These are phyloP conservation scores for Lactifluus subvellereus DNA, from an alignment of 768 basidiomycete species.

Conservation along the genomic window DNA sequence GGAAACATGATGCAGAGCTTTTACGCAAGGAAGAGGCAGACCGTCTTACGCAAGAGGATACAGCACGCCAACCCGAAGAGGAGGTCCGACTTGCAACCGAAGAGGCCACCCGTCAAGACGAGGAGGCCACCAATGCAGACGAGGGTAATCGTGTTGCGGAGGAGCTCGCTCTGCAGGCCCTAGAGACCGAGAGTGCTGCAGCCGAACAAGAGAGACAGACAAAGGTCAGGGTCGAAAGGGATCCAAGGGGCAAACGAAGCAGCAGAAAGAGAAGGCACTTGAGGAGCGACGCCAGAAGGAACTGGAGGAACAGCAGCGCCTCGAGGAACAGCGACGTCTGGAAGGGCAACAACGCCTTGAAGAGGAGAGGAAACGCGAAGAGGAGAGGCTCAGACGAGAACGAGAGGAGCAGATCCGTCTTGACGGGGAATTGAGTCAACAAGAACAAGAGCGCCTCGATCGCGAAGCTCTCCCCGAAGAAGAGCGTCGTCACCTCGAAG, in stretches of 20 bases:
- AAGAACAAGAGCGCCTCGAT: no score
- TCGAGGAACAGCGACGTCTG: conserved; percentile 28
- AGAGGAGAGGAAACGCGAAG: conserved; percentile 25
- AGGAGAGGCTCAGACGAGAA: not conserved
- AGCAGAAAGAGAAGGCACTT: conserved; percentile 18
- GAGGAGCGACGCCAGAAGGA: conserved; percentile 17
- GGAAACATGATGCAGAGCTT: conserved; percentile 10
- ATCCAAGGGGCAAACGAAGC: conserved; percentile 16
- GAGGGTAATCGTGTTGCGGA: not conserved
- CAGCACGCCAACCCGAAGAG: no score
- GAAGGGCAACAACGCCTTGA: conserved; percentile 24
- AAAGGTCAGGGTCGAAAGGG: not conserved
- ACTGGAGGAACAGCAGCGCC: not conserved
- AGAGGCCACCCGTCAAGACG: not conserved
- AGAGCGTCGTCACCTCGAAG: not conserved
- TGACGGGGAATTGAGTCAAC: no score
- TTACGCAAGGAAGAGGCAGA: not conserved
- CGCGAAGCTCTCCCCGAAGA: no score
- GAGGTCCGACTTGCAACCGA: not conserved
- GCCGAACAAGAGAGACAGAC: no score
- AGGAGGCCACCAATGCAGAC: conserved; percentile 1
- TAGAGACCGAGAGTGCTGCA: not conserved
- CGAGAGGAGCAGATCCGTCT: no score
- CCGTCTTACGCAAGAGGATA: not conserved
- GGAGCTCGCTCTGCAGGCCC: not conserved